Conservation (phyloP, 140 eudicot species). For the Bidens hawaiensis region DNA sequence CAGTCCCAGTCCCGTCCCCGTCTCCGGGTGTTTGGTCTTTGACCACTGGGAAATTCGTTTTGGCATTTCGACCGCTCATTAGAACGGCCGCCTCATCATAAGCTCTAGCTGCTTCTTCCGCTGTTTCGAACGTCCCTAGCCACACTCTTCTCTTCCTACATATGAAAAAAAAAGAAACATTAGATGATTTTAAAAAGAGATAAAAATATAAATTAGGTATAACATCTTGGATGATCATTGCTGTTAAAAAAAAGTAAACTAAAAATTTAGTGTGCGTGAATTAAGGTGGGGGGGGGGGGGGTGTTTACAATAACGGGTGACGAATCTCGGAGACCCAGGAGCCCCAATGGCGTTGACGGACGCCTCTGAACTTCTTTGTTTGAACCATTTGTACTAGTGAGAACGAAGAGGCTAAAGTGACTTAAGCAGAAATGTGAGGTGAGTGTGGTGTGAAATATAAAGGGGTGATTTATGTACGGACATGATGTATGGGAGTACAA, state of each 20-base stretch:
- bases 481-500: constrained; percentile 3
- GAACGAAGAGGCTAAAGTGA: constrained; percentile 15
- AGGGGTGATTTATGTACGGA: constrained; percentile 17
- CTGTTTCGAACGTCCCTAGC: constrained; percentile 86
- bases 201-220: too few species aligned
- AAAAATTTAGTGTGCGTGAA: background rate
- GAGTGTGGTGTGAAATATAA: constrained; percentile 15
- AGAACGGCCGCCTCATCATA: constrained; percentile 79
- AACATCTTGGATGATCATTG: too few species aligned
- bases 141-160: constrained; percentile 86
- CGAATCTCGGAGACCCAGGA: constrained; percentile 95
- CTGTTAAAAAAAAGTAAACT: too few species aligned
- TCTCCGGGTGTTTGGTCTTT: constrained; percentile 1
- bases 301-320: constrained; percentile 85
- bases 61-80: constrained; percentile 82
- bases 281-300: background rate
- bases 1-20: background rate
- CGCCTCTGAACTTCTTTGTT: constrained; percentile 76
- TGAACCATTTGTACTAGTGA: constrained; percentile 43
- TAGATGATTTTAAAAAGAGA: background rate
- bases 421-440: constrained; percentile 21
- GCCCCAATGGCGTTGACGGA: constrained; percentile 94
- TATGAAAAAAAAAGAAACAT: background rate
- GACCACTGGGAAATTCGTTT: constrained; percentile 64
- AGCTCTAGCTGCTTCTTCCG: constrained; percentile 88